Conservation (phyloP, 176 grass and related monocot genomes). For the Thalia dealbata region DNA sequence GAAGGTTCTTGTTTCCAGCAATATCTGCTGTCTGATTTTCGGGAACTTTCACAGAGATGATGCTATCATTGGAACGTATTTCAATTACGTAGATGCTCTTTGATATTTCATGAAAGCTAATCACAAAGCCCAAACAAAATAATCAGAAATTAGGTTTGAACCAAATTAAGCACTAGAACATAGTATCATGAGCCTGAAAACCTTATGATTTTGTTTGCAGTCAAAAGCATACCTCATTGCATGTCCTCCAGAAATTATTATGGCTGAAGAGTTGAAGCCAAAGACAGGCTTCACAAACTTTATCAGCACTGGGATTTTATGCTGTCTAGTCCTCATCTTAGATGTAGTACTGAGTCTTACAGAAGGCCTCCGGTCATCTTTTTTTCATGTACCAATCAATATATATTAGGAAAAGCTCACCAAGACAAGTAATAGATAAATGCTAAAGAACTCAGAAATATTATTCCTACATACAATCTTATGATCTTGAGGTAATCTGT, state of each 20-base stretch:
- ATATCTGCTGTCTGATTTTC: slow-evolving; percentile 65
- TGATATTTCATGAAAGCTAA: slow-evolving; percentile 74
- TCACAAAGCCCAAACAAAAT: slow-evolving; percentile 10
- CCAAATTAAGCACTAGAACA: neutral
- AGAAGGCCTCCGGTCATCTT: slow-evolving; percentile 59
- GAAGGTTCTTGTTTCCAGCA: slow-evolving; percentile 64
- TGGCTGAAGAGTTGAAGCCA: slow-evolving; percentile 67
- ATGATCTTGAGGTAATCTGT: too few relatives aligned
- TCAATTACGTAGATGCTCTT: slow-evolving; percentile 59
- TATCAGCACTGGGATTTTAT: slow-evolving; percentile 49
- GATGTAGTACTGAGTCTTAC: slow-evolving; percentile 58
- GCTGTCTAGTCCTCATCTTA: slow-evolving; percentile 46
- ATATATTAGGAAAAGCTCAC: neutral
- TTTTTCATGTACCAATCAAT: slow-evolving; percentile 6
- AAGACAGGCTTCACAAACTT: slow-evolving; percentile 89
- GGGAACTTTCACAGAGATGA: slow-evolving; percentile 57
- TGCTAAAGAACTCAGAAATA: neutral
- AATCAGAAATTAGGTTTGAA: neutral
- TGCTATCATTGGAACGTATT: slow-evolving; percentile 45
- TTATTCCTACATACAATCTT: too few relatives aligned
- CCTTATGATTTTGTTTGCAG: neutral
- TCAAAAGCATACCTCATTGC: slow-evolving; percentile 42
- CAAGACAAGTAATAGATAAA: neutral
- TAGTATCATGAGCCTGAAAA: neutral
- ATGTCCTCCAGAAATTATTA: slow-evolving; percentile 52